phyloP scores from a whole-genome alignment of 2,329 filamentous ascomycete genomes.

The Hymenotorrendiella dingleyae region DNA sequence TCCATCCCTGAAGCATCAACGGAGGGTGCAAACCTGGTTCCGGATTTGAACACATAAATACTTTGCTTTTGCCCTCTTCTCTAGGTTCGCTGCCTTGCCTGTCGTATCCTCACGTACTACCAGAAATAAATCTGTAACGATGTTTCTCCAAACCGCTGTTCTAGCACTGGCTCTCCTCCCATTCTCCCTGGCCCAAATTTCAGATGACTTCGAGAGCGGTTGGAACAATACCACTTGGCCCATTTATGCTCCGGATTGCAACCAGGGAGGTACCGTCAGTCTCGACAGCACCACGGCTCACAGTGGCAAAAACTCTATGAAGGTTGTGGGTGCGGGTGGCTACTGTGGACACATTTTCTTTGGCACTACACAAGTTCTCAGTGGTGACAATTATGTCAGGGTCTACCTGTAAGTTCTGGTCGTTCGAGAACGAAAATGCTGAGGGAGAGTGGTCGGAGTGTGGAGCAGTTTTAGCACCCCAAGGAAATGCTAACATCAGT shows the following conservation, averaged over 20 bases:
- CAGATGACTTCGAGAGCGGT: conserved; percentile 51
- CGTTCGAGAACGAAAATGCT: background rate
- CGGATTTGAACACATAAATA: too few species aligned
- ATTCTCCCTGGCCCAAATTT: conserved; percentile 45
- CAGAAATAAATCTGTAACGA: conserved; percentile 24
- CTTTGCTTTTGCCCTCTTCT: too few species aligned
- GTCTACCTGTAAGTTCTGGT: conserved; percentile 44
- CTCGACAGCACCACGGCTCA: conserved; percentile 52
- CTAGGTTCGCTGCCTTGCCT: too few species aligned
- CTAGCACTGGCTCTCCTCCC: conserved; percentile 40
- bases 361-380: conserved; percentile 50
- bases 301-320: conserved; percentile 49
- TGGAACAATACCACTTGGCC: conserved; percentile 54
- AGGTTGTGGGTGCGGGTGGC: conserved; percentile 46
- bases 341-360: conserved; percentile 57
- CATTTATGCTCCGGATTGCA: conserved; percentile 53
- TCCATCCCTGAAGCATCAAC: too few species aligned
- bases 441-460: too few species aligned
- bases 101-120: too few species aligned
- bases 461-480: background rate
- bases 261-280: conserved; percentile 47
- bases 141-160: conserved; percentile 40
- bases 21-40: too few species aligned
- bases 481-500: conserved; percentile 19
- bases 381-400: conserved; percentile 51